Evolutionary conservation across 768 basidiomycete species (phyloP), one percentile per base, ranked within the genome.

Genomic region (Calvatia gigantea): DNA sequence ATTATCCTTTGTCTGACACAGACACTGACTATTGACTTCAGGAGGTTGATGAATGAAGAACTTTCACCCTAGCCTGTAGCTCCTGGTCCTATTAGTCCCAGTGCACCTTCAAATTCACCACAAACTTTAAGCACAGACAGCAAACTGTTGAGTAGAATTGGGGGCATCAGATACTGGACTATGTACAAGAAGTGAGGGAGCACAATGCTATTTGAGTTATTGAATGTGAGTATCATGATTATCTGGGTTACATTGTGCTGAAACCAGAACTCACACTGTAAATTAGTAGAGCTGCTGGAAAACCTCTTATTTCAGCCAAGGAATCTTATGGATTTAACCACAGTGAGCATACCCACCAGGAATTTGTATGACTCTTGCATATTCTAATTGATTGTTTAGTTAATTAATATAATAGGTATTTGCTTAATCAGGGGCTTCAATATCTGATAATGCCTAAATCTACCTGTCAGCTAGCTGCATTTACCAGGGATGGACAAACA

Each of bases 151-250:
- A 73, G 70, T 35, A 65, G 73, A 1, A 75, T 76, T 17, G 73
- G 73, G 3, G 74, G 73, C 23, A 70, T 77, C 11, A 73, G 72
- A 60, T 71, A 71, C 41, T 73, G 73, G 67, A 67, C 68, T 12
- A 68, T 66, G 3, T 56, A 73, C 52, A 67, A 67, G 53, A 74
- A 71, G 61, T 60, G 71, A 45, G 60, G 55, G 23, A 75, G 71
- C 47, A 65, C 66, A 17, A 62, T 70, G 5, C 69, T 72, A 28
- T 50, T 46, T 15, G 57, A 60, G 6, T 38, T 42, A 81, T 97
- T 41, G 89, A 92, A 62, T 79, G 93, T 94, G 61, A 72, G 91
- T 82, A 8, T 32, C 56, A 52, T 38, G 43, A 23, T 46, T 23
- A 38, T 41, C 51, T 33, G 25, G 38, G 56, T 33, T 19, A 23